Conservation (phyloP, 2,329 filamentous ascomycete species). For the Cyphellophora attinorum region DNA sequence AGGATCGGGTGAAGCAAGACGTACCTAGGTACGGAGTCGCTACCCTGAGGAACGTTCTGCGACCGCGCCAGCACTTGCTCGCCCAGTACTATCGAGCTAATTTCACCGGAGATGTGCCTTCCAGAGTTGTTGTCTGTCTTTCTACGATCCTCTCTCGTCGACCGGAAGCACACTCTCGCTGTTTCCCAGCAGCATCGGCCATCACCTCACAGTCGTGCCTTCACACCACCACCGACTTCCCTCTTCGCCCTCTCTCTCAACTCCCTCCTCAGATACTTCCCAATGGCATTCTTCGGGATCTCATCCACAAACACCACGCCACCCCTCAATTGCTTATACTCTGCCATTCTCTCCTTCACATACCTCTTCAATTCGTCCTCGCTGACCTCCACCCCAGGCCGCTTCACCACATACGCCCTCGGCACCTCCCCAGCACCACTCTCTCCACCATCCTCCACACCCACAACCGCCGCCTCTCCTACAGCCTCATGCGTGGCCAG, state of each 20-base stretch:
- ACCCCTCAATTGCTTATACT: slow-evolving; percentile 18
- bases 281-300: slow-evolving; percentile 17
- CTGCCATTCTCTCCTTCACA: slow-evolving; percentile 13
- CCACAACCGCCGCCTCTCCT: slow-evolving; percentile 49
- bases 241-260: slow-evolving; percentile 16
- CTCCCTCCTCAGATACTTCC: slow-evolving; percentile 17
- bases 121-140: no score
- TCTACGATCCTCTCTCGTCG: no score
- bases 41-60: no score
- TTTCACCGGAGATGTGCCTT: no score
- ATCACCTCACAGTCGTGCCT: slow-evolving; percentile 6
- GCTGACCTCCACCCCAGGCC: slow-evolving; percentile 4
- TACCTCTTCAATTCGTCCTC: slow-evolving; percentile 16
- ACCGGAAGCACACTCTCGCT: no score
- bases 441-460: slow-evolving; percentile 31
- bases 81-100: no score
- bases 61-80: no score
- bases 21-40: no score
- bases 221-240: slow-evolving; percentile 6
- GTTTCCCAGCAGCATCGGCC: no score
- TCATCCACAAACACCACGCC: slow-evolving; percentile 16
- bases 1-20: no score
- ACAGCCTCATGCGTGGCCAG: slow-evolving; percentile 32
- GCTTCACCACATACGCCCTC: slow-evolving; percentile 45
- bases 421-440: slow-evolving; percentile 54